These are phyloP conservation scores for Coniochaeta sp. DNA, from an alignment of 2,329 filamentous ascomycete genomes.

Conservation along the genomic window DNA sequence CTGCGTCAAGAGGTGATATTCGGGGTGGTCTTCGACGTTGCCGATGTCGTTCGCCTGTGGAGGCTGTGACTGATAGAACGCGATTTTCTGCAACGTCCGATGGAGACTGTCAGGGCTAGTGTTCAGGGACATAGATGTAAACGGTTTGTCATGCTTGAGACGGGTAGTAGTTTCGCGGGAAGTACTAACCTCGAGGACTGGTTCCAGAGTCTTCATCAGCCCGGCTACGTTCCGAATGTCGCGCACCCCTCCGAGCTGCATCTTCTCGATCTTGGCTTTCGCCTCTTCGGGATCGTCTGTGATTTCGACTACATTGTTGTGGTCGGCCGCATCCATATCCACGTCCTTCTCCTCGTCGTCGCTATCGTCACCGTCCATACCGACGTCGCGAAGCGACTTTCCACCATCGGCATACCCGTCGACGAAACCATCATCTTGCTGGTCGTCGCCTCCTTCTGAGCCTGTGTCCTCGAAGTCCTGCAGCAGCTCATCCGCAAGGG, in stretches of 20 bases:
- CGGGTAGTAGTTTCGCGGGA: constrained; percentile 11
- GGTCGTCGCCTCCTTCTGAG: constrained; percentile 63
- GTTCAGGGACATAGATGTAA: constrained; percentile 54
- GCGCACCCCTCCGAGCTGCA: constrained; percentile 65
- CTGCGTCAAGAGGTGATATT: constrained; percentile 81
- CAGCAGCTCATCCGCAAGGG: constrained; percentile 83
- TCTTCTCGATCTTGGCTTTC: constrained; percentile 75
- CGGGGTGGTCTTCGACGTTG: constrained; percentile 85
- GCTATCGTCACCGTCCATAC: constrained; percentile 53
- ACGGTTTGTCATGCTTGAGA: constrained; percentile 33
- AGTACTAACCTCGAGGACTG: constrained; percentile 70
- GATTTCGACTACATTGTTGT: constrained; percentile 37
- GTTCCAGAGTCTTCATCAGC: constrained; percentile 74
- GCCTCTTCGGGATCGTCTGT: constrained; percentile 60
- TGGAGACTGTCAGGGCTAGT: constrained; percentile 61
- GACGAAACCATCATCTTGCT: constrained; percentile 40
- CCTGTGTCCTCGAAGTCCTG: constrained; percentile 82
- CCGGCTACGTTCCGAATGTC: constrained; percentile 75
- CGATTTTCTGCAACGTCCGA: constrained; percentile 65
- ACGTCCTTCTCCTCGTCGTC: constrained; percentile 56
- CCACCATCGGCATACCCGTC: constrained; percentile 15
- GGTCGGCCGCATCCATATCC: constrained; percentile 42
- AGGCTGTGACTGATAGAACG: constrained; percentile 64
- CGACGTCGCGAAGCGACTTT: constrained; percentile 30
- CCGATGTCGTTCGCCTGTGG: constrained; percentile 61